phyloP scores from a whole-genome alignment of 2,329 filamentous ascomycete genomes.

The Epichloe festucae region DNA sequence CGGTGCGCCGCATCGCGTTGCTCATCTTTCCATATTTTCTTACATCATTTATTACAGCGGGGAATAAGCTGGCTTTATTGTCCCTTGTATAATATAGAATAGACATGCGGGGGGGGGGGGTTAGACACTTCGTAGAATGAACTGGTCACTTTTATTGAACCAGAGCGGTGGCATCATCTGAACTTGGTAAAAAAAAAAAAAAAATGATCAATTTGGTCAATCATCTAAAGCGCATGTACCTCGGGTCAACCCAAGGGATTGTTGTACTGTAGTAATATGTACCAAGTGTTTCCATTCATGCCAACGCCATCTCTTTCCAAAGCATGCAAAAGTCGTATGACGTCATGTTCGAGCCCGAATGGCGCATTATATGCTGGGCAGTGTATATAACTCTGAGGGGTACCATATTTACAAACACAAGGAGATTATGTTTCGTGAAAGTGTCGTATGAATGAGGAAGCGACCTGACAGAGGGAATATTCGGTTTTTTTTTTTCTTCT shows the following conservation, averaged over 20 bases:
- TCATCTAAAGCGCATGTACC: too few relatives aligned
- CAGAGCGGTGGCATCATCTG: background rate
- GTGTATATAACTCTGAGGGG: background rate
- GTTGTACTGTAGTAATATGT: background rate
- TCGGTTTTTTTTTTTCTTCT: too few relatives aligned
- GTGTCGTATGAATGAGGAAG: background rate
- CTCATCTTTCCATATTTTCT: too few relatives aligned
- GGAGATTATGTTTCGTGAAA: background rate
- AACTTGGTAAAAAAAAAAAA: background rate
- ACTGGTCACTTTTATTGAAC: too few relatives aligned
- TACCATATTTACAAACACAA: background rate
- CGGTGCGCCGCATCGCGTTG: too few relatives aligned
- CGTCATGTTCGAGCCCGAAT: background rate
- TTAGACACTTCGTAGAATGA: too few relatives aligned
- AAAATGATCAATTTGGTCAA: background rate
- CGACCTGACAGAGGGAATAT: too few relatives aligned
- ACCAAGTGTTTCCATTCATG: background rate
- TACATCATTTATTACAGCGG: too few relatives aligned
- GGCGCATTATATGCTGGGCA: background rate
- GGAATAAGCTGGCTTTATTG: too few relatives aligned
- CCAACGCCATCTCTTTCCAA: background rate
- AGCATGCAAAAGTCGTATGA: background rate
- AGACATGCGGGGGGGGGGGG: too few relatives aligned
- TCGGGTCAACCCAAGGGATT: background rate
- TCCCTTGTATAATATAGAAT: too few relatives aligned